A percentile compares a stretch with the other conserved stretches of the same genome.
phyloP scores from a whole-genome alignment of 805 yeast genomes.

The Yamadazyma tumulicola region DNA sequence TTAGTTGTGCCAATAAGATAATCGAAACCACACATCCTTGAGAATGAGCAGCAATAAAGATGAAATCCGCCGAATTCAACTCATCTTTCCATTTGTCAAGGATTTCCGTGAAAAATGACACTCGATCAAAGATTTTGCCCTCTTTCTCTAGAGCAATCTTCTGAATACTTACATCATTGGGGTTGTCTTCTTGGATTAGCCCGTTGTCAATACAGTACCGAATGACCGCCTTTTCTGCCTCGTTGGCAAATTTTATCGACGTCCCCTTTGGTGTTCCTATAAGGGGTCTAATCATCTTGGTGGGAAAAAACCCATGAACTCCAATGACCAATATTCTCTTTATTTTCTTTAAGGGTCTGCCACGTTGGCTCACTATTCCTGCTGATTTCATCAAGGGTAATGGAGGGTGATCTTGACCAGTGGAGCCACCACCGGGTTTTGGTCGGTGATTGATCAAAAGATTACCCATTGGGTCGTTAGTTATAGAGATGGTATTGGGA shows the following conservation, averaged over 20 bases:
- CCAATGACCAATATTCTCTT: constrained; percentile 80
- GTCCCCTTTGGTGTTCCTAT: constrained; percentile 98
- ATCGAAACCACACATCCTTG: constrained; percentile 95
- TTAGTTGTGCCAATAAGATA: constrained; percentile 67
- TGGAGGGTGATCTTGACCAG: too few species aligned
- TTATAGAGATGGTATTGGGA: constrained; percentile 32
- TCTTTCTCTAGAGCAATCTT: constrained; percentile 93
- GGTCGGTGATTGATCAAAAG: constrained; percentile 30
- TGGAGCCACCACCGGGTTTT: constrained; percentile 4
- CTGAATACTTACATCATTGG: constrained; percentile 52
- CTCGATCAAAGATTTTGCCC: constrained; percentile 85
- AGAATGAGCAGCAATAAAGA: constrained; percentile 91
- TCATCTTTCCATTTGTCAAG: constrained; percentile 64
- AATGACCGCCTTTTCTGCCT: constrained; percentile 76
- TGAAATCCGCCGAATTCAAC: constrained; percentile 68
- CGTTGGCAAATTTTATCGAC: constrained; percentile 82
- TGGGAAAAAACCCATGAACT: constrained; percentile 95
- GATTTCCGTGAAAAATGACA: constrained; percentile 71
- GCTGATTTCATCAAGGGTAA: constrained; percentile 9
- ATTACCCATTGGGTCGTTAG: constrained; percentile 41
- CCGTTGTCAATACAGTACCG: constrained; percentile 52
- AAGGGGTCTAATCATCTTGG: constrained; percentile 74
- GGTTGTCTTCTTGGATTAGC: constrained; percentile 29
- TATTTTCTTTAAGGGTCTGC: constrained; percentile 30
- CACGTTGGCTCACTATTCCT: constrained; percentile 21